Evolutionary conservation across 768 basidiomycete species (phyloP).

Genomic region (Leucogyrophana mollusca): DNA sequence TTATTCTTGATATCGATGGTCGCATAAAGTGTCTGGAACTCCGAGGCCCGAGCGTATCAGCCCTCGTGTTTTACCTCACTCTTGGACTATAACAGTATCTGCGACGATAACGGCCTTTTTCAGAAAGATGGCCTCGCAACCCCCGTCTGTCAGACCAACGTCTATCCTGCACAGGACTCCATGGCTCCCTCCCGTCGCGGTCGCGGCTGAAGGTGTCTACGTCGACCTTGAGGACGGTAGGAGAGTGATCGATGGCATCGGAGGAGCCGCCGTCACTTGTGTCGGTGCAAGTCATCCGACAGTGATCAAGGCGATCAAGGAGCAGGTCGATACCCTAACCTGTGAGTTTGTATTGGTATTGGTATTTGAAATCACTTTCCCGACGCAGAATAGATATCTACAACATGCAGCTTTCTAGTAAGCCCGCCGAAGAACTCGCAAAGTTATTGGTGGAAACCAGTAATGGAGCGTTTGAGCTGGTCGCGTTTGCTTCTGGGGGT

Average conservation of each 20-base stretch:
- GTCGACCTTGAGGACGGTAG: constrained; percentile 69
- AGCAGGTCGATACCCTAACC: constrained; percentile 74
- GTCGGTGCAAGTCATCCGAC: constrained; percentile 73
- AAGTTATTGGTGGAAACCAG: constrained; percentile 61
- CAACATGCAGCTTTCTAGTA: constrained; percentile 80
- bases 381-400: constrained; percentile 62
- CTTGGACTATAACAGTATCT: too few species aligned
- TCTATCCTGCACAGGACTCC: constrained; percentile 68
- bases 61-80: too few species aligned
- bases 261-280: constrained; percentile 83
- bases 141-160: constrained; percentile 16
- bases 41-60: too few species aligned
- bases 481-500: constrained; percentile 79
- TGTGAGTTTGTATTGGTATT: constrained; percentile 45
- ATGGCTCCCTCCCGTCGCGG: constrained; percentile 71
- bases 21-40: too few species aligned
- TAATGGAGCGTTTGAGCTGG: constrained; percentile 70
- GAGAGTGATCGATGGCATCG: constrained; percentile 73
- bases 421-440: constrained; percentile 80
- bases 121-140: too few species aligned
- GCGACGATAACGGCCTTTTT: too few species aligned
- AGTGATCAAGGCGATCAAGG: constrained; percentile 72
- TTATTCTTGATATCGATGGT: too few species aligned
- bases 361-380: background rate
- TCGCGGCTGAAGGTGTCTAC: constrained; percentile 66